Conservation (phyloP, 805 yeast genomes). For the Danielozyma ontarioensis region DNA sequence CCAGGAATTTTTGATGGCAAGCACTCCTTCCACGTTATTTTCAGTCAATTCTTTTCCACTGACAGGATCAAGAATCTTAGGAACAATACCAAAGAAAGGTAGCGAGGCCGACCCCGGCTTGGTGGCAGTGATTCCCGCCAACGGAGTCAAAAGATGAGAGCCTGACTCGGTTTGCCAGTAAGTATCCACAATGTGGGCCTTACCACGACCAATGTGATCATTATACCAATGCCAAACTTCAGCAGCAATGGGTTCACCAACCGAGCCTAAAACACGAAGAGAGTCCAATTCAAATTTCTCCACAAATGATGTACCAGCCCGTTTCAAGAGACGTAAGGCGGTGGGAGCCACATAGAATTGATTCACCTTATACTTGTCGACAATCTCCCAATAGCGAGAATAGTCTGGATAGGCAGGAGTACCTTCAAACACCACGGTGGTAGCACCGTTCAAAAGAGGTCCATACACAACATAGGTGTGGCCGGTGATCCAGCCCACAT, state of each 20-base stretch:
- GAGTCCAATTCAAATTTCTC: constrained; percentile 76
- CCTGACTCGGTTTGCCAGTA: constrained; percentile 99
- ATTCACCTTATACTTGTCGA: constrained; percentile 85
- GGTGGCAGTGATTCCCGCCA: constrained; percentile 91
- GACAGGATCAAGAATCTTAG: constrained; percentile 90
- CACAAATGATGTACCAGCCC: constrained; percentile 85
- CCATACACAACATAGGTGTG: constrained; percentile 96
- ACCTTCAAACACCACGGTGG: constrained; percentile 92
- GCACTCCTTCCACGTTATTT: constrained; percentile 92
- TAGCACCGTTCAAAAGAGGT: constrained; percentile 79
- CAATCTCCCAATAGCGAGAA: constrained; percentile 95
- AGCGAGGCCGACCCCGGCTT: constrained; percentile 97
- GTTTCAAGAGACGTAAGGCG: constrained; percentile 82
- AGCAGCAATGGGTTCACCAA: constrained; percentile 97
- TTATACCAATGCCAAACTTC: constrained; percentile 99
- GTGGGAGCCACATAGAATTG: constrained; percentile 99
- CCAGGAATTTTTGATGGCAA: constrained; percentile 89
- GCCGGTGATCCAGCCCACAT: constrained; percentile 99
- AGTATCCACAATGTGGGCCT: constrained; percentile 90
- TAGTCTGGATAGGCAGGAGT: constrained; percentile 96
- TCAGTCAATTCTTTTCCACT: constrained; percentile 79
- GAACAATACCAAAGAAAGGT: constrained; percentile 93
- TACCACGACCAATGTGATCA: constrained; percentile 82
- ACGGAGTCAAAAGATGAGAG: constrained; percentile 87
- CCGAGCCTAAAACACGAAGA: constrained; percentile 92